Conservation (phyloP, 2,329 filamentous ascomycete genomes). For the Claviceps capensis region DNA sequence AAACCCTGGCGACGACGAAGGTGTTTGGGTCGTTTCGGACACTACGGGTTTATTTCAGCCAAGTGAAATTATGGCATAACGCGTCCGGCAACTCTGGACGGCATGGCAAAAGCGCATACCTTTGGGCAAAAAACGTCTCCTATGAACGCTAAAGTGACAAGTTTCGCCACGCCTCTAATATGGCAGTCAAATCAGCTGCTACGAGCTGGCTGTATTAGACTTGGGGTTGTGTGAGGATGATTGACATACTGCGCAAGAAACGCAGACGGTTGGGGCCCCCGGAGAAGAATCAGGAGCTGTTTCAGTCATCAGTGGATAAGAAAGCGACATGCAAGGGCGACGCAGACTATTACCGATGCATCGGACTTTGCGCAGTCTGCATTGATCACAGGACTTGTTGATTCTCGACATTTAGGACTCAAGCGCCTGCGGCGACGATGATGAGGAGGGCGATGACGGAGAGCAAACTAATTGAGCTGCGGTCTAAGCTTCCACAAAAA, state of each 20-base stretch:
- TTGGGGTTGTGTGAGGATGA: background rate
- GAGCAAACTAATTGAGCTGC: background rate
- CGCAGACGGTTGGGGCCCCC: background rate
- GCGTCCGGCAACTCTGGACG: background rate
- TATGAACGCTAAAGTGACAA: conserved; percentile 3
- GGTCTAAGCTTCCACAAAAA: no score
- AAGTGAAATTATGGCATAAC: background rate
- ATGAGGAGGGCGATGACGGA: background rate
- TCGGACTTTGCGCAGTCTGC: conserved; percentile 11
- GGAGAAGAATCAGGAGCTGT: conserved; percentile 1
- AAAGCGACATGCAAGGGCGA: background rate
- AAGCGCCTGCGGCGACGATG: background rate
- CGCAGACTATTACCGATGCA: conserved; percentile 8
- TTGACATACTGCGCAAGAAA: conserved; percentile 2
- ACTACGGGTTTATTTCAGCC: background rate
- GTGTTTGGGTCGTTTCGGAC: background rate
- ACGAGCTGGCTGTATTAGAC: background rate
- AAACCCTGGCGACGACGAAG: background rate
- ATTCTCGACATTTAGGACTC: conserved; percentile 2
- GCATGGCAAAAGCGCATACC: background rate
- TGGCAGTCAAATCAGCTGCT: background rate
- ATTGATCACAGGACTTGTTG: conserved; percentile 11
- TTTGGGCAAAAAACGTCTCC: conserved; percentile 2
- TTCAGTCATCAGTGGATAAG: background rate
- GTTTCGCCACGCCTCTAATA: conserved; percentile 1